Evolutionary conservation across 2,329 filamentous ascomycete species (phyloP), one percentile per base, ranked within the genome.

Genomic region (Plenodomus biglobosus): DNA sequence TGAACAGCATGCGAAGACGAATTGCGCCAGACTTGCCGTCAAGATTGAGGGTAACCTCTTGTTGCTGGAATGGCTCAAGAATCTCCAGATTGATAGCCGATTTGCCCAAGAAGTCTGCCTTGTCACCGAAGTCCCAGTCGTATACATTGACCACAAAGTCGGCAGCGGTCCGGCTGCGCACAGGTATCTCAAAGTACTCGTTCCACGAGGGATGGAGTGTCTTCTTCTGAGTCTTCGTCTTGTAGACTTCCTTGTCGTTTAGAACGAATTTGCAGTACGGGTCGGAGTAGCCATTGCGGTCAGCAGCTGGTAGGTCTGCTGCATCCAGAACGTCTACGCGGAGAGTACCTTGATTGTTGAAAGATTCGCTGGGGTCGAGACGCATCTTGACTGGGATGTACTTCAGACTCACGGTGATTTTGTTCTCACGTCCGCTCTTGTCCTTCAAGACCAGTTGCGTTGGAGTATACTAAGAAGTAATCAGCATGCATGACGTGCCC

Each of bases 321-420:
- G 86, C 94, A 70, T 96, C 91, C 32, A 97, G 77, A 16, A 99
- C 82, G 64, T 97, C 91, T n/a, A 99, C 90, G 17, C 92, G 88
- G 18, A 99, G 85, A 49, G 85, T 92, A 50, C 94, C 94, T 84
- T 96, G 95, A 74, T 99, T 99, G 82, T 96, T 97, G 79, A 99
- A 96, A 66, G 91, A 96, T 74, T 99, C 94, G 63, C 86, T 90
- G 0, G 94, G 88, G 65, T 99, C 91, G 40, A 99, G 86, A 47
- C 85, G 79, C 94, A 99, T 99, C 76, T 89, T 85, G 52, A 97
- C 85, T 0, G 94, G 94, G 19, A 99, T 85, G 69, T 96, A 99
- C 73, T 95, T 95, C 65, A 96, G 81, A 75, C 88, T 95, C 67
- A 99, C 88, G 59, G 87, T 95, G 68, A 99, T 81, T 66, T 85